Percentiles rank a stretch among this genome's conserved stretches.
Evolutionary conservation across 2,329 filamentous ascomycete genomes (phyloP).

Genomic region (Alternaria hordeiaustralica): DNA sequence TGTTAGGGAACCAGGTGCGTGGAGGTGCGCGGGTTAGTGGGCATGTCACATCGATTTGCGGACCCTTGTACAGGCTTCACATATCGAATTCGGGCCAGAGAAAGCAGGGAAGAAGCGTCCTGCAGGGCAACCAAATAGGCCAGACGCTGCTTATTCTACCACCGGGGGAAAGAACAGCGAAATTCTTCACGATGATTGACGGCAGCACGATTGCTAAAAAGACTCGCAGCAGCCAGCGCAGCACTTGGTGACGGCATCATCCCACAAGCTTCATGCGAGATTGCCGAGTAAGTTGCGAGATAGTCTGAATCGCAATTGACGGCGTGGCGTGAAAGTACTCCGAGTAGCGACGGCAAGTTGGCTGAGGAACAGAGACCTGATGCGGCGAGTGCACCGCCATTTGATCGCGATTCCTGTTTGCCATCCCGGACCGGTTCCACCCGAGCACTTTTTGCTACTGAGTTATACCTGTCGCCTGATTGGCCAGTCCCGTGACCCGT

Average conservation of each 20-base stretch:
- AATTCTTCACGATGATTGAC: neutral
- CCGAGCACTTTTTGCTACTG: constrained; percentile 19
- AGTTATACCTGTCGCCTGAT: constrained; percentile 21
- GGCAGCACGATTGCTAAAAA: neutral
- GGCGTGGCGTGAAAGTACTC: neutral
- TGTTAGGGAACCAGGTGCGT: constrained; percentile 4
- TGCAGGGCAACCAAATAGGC: constrained; percentile 6
- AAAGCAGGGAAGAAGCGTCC: constrained; percentile 17
- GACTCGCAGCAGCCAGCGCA: neutral
- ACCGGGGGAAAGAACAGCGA: neutral
- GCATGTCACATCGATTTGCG: constrained; percentile 17
- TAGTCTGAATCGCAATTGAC: neutral
- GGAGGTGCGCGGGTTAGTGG: constrained; percentile 12
- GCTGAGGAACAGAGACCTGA: neutral
- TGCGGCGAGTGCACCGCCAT: constrained; percentile 2
- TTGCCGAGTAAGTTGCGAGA: neutral
- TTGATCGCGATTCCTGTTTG: constrained; percentile 3
- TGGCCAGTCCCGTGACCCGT: constrained; percentile 14
- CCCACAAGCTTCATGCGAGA: neutral
- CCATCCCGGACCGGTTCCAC: constrained; percentile 25
- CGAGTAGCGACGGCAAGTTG: neutral
- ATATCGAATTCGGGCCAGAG: constrained; percentile 2
- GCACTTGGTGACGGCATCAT: constrained; percentile 7
- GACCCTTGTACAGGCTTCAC: constrained; percentile 13
- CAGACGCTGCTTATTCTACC: constrained; percentile 1